These are phyloP conservation scores for Metarhizium rileyi DNA, from an alignment of 2,329 filamentous ascomycete genomes.

Conservation along the genomic window DNA sequence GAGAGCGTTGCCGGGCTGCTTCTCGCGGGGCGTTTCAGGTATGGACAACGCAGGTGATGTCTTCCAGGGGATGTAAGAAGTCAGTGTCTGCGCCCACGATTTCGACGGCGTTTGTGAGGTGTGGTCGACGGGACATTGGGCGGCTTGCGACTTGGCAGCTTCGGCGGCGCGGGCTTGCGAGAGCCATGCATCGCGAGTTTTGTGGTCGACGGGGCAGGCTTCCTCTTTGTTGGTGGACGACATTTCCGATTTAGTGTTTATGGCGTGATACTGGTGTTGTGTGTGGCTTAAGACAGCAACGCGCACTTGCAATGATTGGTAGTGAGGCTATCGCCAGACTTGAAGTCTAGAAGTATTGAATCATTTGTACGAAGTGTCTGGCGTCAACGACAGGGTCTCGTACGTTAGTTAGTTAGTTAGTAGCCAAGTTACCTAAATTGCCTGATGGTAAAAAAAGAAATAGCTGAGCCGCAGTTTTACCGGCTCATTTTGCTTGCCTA, in stretches of 20 bases:
- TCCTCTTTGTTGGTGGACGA: conserved; percentile 11
- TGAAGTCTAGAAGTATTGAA: too few species aligned
- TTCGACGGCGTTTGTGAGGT: conserved; percentile 15
- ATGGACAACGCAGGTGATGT: conserved; percentile 15
- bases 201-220: conserved; percentile 82
- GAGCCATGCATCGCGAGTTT: conserved; percentile 81
- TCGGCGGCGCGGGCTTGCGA: conserved; percentile 50
- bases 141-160: conserved; percentile 22
- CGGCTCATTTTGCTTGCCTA: too few species aligned
- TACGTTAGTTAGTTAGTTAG: too few species aligned
- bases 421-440: too few species aligned
- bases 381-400: neutral
- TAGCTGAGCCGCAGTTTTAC: conserved; percentile 7
- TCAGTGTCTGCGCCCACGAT: conserved; percentile 35
- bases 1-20: conserved; percentile 31
- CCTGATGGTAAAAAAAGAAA: too few species aligned
- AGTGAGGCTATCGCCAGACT: conserved; percentile 1
- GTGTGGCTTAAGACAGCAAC: neutral
- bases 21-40: conserved; percentile 1
- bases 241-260: neutral
- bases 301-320: neutral
- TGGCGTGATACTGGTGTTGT: neutral
- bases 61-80: conserved; percentile 32
- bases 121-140: conserved; percentile 26
- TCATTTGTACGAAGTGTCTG: neutral